These are phyloP conservation scores for Suhomyces faveliae DNA, from an alignment of 805 yeast genomes.

Conservation along the genomic window DNA sequence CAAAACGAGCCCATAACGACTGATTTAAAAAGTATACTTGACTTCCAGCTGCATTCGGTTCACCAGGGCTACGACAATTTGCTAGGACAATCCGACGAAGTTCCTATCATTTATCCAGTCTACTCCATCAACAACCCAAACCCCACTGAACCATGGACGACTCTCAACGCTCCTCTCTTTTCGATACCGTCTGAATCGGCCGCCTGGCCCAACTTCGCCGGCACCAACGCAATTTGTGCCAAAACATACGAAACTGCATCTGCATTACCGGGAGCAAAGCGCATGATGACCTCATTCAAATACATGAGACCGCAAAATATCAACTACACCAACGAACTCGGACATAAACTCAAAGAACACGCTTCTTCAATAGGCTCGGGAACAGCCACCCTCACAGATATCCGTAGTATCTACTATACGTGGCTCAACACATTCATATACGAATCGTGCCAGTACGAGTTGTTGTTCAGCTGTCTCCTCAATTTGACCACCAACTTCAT, in stretches of 20 bases:
- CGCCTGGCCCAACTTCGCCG: no score
- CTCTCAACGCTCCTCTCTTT: neutral
- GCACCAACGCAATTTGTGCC: neutral
- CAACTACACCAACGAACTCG: neutral
- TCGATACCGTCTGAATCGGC: no score
- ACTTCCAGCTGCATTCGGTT: slow-evolving; percentile 8
- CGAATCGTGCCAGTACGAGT: slow-evolving; percentile 19
- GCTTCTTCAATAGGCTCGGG: slow-evolving; percentile 17
- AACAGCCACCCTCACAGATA: slow-evolving; percentile 23
- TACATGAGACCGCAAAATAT: neutral
- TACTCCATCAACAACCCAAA: slow-evolving; percentile 21
- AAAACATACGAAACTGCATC: neutral
- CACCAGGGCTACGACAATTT: slow-evolving; percentile 35
- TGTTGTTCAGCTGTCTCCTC: slow-evolving; percentile 37
- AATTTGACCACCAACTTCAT: slow-evolving; percentile 41
- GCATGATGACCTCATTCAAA: neutral
- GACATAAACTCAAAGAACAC: neutral
- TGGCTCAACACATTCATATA: slow-evolving; percentile 36
- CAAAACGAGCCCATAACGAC: neutral
- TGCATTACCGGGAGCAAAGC: neutral
- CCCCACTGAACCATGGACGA: neutral
- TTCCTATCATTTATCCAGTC: slow-evolving; percentile 39
- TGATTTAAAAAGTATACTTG: neutral
- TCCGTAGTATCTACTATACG: slow-evolving; percentile 28
- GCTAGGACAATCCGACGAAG: slow-evolving; percentile 22